These are phyloP conservation scores for Iberis pinnata DNA, from an alignment of 345 rosid species.

Conservation along the genomic window DNA sequence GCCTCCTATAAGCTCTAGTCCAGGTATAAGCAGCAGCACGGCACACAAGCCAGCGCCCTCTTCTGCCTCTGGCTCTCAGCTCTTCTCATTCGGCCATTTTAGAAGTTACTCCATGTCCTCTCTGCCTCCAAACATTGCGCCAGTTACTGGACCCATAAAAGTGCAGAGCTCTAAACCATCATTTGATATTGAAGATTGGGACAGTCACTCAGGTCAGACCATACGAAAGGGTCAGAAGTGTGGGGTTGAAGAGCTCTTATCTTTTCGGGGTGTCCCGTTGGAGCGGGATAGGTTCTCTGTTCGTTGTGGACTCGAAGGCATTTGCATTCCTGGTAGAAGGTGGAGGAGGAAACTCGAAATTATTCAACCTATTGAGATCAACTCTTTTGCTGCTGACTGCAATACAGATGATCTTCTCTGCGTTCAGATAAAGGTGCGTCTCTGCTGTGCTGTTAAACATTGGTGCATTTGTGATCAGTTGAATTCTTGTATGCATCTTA, in stretches of 20 bases:
- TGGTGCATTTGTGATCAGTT: slow-evolving; percentile 14
- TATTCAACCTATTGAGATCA: slow-evolving; percentile 82
- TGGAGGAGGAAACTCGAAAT: slow-evolving; percentile 92
- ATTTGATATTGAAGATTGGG: slow-evolving; percentile 78
- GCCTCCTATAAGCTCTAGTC: slow-evolving; percentile 43
- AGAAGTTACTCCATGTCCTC: slow-evolving; percentile 99
- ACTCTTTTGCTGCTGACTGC: slow-evolving; percentile 78
- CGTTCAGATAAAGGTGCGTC: slow-evolving; percentile 85
- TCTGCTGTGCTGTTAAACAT: slow-evolving; percentile 6
- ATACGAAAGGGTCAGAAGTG: slow-evolving; percentile 36
- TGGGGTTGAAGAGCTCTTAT: slow-evolving; percentile 59
- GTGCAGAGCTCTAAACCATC: slow-evolving; percentile 65
- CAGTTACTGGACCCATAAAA: slow-evolving; percentile 50
- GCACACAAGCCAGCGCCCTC: slow-evolving; percentile 46
- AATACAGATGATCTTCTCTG: slow-evolving; percentile 91
- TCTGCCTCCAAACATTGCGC: slow-evolving; percentile 64
- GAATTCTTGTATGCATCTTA: slow-evolving; percentile 1
- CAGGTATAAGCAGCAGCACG: slow-evolving; percentile 48
- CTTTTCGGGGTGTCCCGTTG: slow-evolving; percentile 78
- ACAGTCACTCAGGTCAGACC: slow-evolving; percentile 51
- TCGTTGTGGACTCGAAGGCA: slow-evolving; percentile 91
- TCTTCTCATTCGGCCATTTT: slow-evolving; percentile 76
- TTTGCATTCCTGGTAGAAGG: slow-evolving; percentile 82
- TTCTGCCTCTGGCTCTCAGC: slow-evolving; percentile 75
- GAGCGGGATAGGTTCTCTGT: slow-evolving; percentile 90